A percentile compares a stretch with the other conserved stretches of the same genome.
Conservation (phyloP, 2,329 filamentous ascomycete species). For the Aspergillus carbonarius region DNA sequence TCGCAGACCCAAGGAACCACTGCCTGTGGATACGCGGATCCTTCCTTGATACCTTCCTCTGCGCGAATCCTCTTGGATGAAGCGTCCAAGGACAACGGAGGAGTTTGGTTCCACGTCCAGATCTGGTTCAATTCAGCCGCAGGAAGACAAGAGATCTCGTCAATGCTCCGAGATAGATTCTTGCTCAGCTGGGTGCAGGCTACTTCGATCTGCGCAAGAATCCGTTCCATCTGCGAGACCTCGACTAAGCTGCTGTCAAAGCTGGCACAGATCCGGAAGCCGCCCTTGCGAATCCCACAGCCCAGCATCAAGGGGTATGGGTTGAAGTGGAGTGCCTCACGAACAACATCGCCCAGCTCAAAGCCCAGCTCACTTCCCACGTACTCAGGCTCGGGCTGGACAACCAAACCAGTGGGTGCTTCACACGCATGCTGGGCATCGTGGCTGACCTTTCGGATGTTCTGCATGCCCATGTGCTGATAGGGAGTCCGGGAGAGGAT, state of each 20-base stretch:
- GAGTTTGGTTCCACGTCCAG: slow-evolving; percentile 43
- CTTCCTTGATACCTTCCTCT: slow-evolving; percentile 19
- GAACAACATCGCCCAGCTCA: slow-evolving; percentile 34
- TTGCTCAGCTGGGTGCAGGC: slow-evolving; percentile 29
- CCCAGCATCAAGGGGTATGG: slow-evolving; percentile 53
- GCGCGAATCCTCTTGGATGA: slow-evolving; percentile 25
- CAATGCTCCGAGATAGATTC: slow-evolving; percentile 25
- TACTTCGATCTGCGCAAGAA: slow-evolving; percentile 38
- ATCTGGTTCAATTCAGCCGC: slow-evolving; percentile 42
- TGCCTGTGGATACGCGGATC: slow-evolving; percentile 36
- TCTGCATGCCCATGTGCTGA: slow-evolving; percentile 52
- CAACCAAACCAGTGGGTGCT: slow-evolving; percentile 37
- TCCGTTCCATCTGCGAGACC: slow-evolving; percentile 37
- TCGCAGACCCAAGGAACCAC: slow-evolving; percentile 31
- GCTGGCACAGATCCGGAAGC: slow-evolving; percentile 46
- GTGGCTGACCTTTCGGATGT: slow-evolving; percentile 46
- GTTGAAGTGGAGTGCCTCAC: slow-evolving; percentile 45
- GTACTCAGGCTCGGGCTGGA: slow-evolving; percentile 42
- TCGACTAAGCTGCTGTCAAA: slow-evolving; percentile 43
- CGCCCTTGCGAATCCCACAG: slow-evolving; percentile 44
- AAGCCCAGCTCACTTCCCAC: slow-evolving; percentile 40
- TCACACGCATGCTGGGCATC: slow-evolving; percentile 41
- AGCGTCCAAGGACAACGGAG: slow-evolving; percentile 37
- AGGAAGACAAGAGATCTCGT: slow-evolving; percentile 41
- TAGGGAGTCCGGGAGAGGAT: slow-evolving; percentile 43